Evolutionary conservation across 139 green algal species (phyloP).

Genomic region (Monoraphidium neglectum): DNA sequence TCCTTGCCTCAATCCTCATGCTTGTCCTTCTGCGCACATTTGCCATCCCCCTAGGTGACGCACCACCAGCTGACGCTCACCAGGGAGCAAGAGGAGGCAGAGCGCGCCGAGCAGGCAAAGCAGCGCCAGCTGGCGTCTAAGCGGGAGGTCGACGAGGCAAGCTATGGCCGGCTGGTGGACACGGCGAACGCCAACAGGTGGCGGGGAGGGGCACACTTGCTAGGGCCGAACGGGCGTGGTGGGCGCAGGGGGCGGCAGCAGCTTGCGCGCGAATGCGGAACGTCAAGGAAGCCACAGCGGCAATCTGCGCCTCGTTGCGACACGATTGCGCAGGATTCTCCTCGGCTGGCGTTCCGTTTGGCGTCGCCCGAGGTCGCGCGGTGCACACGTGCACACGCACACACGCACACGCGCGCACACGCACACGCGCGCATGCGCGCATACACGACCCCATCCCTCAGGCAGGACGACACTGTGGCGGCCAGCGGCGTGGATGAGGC

Average conservation of each 20-base stretch:
- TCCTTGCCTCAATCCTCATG: too few relatives aligned
- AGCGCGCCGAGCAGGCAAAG: conserved; percentile 15
- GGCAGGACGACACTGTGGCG: conserved; percentile 60
- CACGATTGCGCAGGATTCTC: too few relatives aligned
- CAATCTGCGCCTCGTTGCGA: too few relatives aligned
- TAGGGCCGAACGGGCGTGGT: neutral
- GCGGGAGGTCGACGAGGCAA: conserved; percentile 40
- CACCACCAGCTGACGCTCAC: conserved; percentile 47
- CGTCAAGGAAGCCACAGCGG: too few relatives aligned
- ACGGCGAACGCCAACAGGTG: conserved; percentile 62
- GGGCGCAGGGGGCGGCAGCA: too few relatives aligned
- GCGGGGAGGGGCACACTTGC: too few relatives aligned
- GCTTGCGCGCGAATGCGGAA: too few relatives aligned
- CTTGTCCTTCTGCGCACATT: too few relatives aligned
- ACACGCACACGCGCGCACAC: too few relatives aligned
- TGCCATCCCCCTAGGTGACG: conserved; percentile 58
- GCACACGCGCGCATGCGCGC: conserved; percentile 17
- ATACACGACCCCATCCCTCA: neutral
- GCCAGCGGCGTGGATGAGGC: conserved; percentile 51
- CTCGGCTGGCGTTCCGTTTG: too few relatives aligned
- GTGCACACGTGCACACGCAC: too few relatives aligned
- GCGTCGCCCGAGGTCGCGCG: too few relatives aligned
- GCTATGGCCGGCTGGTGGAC: conserved; percentile 44
- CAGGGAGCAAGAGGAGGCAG: conserved; percentile 38
- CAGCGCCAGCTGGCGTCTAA: conserved; percentile 39